phyloP scores from a whole-genome alignment of 768 basidiomycete species.

The Dioszegia crocea region DNA sequence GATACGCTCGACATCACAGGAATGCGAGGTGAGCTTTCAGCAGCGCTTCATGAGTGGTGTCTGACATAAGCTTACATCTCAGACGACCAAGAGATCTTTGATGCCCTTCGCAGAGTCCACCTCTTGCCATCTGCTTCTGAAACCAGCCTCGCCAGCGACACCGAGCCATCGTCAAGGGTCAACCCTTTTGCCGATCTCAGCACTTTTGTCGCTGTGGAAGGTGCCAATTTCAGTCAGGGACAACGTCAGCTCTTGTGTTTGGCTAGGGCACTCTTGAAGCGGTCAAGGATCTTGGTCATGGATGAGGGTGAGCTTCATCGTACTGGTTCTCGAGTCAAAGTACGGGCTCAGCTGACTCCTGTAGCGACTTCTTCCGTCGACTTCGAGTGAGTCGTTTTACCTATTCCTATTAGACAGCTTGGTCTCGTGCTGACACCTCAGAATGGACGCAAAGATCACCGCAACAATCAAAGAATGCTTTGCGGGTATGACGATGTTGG shows the following conservation, averaged over 20 bases:
- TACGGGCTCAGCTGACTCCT: too few relatives aligned
- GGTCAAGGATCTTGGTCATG: constrained; percentile 45
- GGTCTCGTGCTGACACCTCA: constrained; percentile 6
- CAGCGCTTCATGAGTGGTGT: too few relatives aligned
- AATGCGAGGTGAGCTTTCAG: constrained; percentile 18
- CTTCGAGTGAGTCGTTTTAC: constrained; percentile 43
- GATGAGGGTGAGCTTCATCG: constrained; percentile 38
- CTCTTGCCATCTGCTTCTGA: constrained; percentile 16
- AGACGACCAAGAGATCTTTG: constrained; percentile 45
- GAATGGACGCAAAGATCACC: constrained; percentile 49
- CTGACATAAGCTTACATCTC: not conserved
- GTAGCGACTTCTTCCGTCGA: constrained; percentile 48
- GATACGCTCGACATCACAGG: constrained; percentile 46
- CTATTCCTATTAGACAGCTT: not conserved
- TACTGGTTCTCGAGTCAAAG: too few relatives aligned
- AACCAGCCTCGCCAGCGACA: not conserved
- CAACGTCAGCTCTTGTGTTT: constrained; percentile 48
- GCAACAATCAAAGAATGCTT: constrained; percentile 44
- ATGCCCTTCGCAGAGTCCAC: constrained; percentile 42
- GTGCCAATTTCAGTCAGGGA: constrained; percentile 45
- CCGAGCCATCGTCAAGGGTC: not conserved
- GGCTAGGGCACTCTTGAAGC: constrained; percentile 43
- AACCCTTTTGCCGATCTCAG: constrained; percentile 44
- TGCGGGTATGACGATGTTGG: constrained; percentile 42
- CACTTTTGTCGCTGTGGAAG: constrained; percentile 41